These are phyloP conservation scores for Mitragyna speciosa DNA, from an alignment of 257 asterid genomes.

Conservation along the genomic window DNA sequence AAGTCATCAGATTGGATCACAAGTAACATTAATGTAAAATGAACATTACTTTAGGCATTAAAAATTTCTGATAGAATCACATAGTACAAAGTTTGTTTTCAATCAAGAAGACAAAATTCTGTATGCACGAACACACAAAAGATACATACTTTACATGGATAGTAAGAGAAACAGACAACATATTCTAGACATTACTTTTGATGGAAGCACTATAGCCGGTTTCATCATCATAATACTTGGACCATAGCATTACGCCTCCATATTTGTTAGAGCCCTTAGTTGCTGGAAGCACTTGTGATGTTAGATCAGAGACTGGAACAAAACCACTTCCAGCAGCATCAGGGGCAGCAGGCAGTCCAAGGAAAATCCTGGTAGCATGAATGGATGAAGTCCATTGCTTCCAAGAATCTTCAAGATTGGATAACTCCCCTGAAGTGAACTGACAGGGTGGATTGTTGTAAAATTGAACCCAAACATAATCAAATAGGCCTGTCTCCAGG, in stretches of 20 bases:
- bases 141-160: neutral
- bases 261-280: slow-evolving; percentile 51
- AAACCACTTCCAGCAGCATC: slow-evolving; percentile 62
- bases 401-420: slow-evolving; percentile 41
- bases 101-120: neutral
- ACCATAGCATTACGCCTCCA: slow-evolving; percentile 72
- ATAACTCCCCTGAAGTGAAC: slow-evolving; percentile 27
- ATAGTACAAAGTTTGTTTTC: too few relatives aligned
- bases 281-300: slow-evolving; percentile 47
- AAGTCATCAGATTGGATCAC: too few relatives aligned
- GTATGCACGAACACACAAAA: neutral
- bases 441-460: slow-evolving; percentile 63
- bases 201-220: slow-evolving; percentile 56
- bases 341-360: slow-evolving; percentile 62
- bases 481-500: slow-evolving; percentile 52
- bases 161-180: neutral
- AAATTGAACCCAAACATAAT: slow-evolving; percentile 63
- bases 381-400: slow-evolving; percentile 46
- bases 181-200: slow-evolving; percentile 39
- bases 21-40: neutral
- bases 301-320: slow-evolving; percentile 44
- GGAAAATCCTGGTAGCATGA: slow-evolving; percentile 45
- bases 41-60: too few relatives aligned
- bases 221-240: slow-evolving; percentile 53
- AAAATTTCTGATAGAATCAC: too few relatives aligned